Evolutionary conservation across 2,329 filamentous ascomycete genomes (phyloP).

Genomic region (Aspergillus sp.): DNA sequence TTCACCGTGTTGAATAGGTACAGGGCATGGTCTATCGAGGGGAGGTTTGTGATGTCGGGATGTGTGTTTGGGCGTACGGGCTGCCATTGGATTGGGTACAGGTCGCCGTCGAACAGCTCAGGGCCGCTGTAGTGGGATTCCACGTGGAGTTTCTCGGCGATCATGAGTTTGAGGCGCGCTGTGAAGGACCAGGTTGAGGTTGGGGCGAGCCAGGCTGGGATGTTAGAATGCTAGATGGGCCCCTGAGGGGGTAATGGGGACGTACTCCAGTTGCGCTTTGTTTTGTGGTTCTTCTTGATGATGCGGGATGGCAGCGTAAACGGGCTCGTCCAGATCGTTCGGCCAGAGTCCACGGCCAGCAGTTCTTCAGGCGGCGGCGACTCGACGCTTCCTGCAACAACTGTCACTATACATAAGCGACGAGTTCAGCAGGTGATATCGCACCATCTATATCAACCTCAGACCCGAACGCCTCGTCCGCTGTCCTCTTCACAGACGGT

Average conservation of each 20-base stretch:
- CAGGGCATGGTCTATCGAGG: conserved; percentile 56
- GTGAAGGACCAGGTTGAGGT: conserved; percentile 33
- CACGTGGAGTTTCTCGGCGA: conserved; percentile 27
- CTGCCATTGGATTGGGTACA: conserved; percentile 33
- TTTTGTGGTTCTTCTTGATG: conserved; percentile 23
- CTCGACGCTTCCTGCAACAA: neutral
- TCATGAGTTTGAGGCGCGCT: conserved; percentile 29
- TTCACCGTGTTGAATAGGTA: conserved; percentile 62
- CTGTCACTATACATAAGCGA: neutral
- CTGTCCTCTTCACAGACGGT: conserved; percentile 4
- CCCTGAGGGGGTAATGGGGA: neutral
- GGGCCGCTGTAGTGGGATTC: conserved; percentile 34
- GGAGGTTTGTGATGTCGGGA: conserved; percentile 47
- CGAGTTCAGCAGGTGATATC: no score
- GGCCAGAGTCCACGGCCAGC: neutral
- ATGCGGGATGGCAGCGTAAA: conserved; percentile 25
- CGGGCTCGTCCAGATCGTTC: conserved; percentile 26
- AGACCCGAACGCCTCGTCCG: conserved; percentile 12
- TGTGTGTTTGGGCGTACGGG: conserved; percentile 28
- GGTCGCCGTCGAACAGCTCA: conserved; percentile 31
- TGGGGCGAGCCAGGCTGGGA: conserved; percentile 19
- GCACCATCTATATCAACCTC: conserved; percentile 1
- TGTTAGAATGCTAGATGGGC: neutral
- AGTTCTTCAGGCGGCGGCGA: neutral
- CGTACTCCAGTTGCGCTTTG: conserved; percentile 42